Evolutionary conservation across 164 flowering plant species (phyloP), one percentile per base, ranked within the genome.

Genomic region (Chimonanthus praecox): DNA sequence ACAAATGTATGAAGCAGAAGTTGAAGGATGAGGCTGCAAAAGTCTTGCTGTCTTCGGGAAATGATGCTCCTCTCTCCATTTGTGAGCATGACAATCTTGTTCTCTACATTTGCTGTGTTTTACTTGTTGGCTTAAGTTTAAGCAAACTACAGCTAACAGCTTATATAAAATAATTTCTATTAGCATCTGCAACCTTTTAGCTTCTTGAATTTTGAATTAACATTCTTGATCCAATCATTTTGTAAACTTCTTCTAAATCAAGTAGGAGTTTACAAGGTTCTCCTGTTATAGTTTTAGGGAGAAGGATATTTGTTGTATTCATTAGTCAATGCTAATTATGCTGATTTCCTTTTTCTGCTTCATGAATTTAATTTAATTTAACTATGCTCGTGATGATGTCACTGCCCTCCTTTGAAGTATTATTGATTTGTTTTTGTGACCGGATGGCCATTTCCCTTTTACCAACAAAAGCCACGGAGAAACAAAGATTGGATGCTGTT

Each of bases 71-170:
- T 13, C 77, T 84, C 43, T 80, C 97, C 62, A 71, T 86, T 71
- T 71, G 87, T 50, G 92, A 90, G 81, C 87, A 90, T 80, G 91
- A 82, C 7, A 78, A 83, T 67, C 75, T 87, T 74, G 67, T 93
- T 78, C 33, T 33, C 33, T 33, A 33, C 33, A 33, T 1, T 33
- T 33, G 2, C 33, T 33, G 33, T 33, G 33, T 33, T 33, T 33
- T 33, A 33, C 33, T 33, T 0, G 33, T 33, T 33, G 33, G 33
- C 33, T 33, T 33, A 0, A 33, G 33, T 33, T 33, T 33, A 33
- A 0, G 33, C 33, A 33, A 33, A 33, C 33, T 33, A 33, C 33
- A 33, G 33, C 33, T 1, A 33, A 33, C 33, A 33, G 33, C 33
- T 33, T 33, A 33, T 33, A 33, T 33, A 33, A 33, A 33, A 33